Percentiles rank a stretch among this genome's conserved stretches.
These are phyloP conservation scores for Oryza glaberrima DNA, from an alignment of 176 grass and related monocot genomes.

Conservation along the genomic window DNA sequence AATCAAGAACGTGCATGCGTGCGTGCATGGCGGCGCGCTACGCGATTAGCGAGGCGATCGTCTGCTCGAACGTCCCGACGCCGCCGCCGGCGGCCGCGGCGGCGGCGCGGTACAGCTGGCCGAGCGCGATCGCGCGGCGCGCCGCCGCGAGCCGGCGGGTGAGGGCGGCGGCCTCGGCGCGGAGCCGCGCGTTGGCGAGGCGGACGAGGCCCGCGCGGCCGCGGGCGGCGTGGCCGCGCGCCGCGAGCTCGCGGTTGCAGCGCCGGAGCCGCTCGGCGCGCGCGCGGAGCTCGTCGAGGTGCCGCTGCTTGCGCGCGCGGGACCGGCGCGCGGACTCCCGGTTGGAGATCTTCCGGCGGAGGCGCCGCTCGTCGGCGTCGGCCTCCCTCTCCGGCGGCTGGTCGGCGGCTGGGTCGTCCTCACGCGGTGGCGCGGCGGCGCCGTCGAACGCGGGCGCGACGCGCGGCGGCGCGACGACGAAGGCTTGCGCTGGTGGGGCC, in stretches of 20 bases:
- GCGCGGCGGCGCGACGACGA: slow-evolving; percentile 22
- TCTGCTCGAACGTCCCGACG: slow-evolving; percentile 46
- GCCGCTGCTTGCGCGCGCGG: slow-evolving; percentile 68
- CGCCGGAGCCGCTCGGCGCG: slow-evolving; percentile 25
- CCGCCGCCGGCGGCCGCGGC: neutral
- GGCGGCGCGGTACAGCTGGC: slow-evolving; percentile 35
- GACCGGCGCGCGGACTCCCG: slow-evolving; percentile 81
- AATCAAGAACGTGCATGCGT: neutral
- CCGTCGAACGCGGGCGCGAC: slow-evolving; percentile 6
- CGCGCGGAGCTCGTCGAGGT: slow-evolving; percentile 53
- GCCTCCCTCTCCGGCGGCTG: neutral
- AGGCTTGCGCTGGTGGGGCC: neutral
- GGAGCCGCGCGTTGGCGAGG: slow-evolving; percentile 51
- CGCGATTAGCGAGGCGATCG: slow-evolving; percentile 58
- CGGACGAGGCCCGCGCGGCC: slow-evolving; percentile 19
- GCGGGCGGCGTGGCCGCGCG: neutral
- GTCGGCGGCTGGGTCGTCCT: neutral
- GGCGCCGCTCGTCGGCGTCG: slow-evolving; percentile 38
- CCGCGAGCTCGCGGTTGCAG: slow-evolving; percentile 46
- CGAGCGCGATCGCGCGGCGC: slow-evolving; percentile 26
- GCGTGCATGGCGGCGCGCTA: slow-evolving; percentile 23
- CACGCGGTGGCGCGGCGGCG: neutral
- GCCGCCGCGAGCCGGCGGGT: slow-evolving; percentile 43
- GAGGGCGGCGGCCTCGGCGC: slow-evolving; percentile 45
- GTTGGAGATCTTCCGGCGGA: slow-evolving; percentile 79